Conservation (phyloP, 2,329 filamentous ascomycete species). For the Botrytis porri region DNA sequence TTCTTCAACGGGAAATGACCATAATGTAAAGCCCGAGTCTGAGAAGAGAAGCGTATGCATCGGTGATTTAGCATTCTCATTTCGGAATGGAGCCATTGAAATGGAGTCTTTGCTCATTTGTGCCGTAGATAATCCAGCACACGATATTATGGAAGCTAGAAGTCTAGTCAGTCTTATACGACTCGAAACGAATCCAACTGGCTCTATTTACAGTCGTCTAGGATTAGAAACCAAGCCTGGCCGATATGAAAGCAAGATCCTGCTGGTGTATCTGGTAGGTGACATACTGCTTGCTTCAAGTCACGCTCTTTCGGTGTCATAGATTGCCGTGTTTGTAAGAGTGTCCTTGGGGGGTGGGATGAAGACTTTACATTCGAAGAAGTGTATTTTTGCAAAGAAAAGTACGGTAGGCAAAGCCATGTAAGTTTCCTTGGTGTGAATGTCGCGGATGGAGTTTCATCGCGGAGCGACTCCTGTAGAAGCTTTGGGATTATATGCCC, state of each 20-base stretch:
- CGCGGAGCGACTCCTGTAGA: conserved; percentile 23
- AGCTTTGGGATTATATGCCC: conserved; percentile 25
- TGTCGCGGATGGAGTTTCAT: conserved; percentile 13
- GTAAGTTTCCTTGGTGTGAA: conserved; percentile 23
- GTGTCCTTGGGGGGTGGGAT: conserved; percentile 44
- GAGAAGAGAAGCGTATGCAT: conserved; percentile 5
- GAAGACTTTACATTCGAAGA: conserved; percentile 35
- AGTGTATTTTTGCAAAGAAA: conserved; percentile 45
- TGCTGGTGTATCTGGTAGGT: conserved; percentile 38
- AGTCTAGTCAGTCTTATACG: neutral
- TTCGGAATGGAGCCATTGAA: neutral
- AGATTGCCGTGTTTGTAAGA: conserved; percentile 46
- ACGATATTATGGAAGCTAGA: conserved; percentile 3
- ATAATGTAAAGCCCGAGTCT: neutral
- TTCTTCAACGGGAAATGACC: conserved; percentile 7
- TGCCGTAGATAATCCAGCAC: neutral
- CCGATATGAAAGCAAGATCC: conserved; percentile 48
- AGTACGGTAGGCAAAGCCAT: conserved; percentile 44
- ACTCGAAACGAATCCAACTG: conserved; percentile 20
- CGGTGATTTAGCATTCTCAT: neutral
- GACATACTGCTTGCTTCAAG: conserved; percentile 47
- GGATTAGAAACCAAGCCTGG: conserved; percentile 48
- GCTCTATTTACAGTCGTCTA: conserved; percentile 42
- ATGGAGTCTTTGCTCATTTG: neutral
- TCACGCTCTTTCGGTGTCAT: conserved; percentile 43